Conservation (phyloP, 495 filamentous ascomycete species). For the Hypoxylon trugodes region DNA sequence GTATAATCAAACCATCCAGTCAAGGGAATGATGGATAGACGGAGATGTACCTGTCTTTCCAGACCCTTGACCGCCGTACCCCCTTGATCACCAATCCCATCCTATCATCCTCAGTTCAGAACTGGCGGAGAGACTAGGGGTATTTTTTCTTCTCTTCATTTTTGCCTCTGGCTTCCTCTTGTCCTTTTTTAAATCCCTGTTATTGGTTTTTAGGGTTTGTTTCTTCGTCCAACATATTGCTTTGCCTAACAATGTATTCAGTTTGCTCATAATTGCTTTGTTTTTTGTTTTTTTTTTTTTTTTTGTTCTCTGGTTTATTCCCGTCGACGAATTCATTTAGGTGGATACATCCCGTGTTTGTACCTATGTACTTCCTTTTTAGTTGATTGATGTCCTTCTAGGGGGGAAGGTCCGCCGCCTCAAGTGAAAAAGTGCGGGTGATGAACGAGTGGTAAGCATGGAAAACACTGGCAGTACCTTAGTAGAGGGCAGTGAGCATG, state of each 20-base stretch:
- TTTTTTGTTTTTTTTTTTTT: neutral
- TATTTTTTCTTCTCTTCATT: neutral
- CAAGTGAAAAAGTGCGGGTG: too few species aligned
- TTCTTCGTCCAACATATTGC: too few species aligned
- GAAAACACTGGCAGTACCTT: too few species aligned
- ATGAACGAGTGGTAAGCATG: too few species aligned
- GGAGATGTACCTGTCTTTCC: neutral
- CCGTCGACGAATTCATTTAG: neutral
- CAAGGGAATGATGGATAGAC: neutral
- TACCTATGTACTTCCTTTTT: slow-evolving; percentile 4
- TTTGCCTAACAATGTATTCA: too few species aligned
- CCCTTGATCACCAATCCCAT: slow-evolving; percentile 7
- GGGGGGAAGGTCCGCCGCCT: neutral
- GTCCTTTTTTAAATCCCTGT: neutral
- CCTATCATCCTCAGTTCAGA: too few species aligned
- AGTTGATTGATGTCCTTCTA: neutral
- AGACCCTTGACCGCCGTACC: slow-evolving; percentile 3
- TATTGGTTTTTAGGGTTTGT: too few species aligned
- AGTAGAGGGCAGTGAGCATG: too few species aligned
- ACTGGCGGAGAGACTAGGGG: too few species aligned
- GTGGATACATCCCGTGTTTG: neutral
- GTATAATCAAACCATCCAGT: neutral
- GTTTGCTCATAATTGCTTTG: neutral
- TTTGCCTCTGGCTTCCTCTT: neutral
- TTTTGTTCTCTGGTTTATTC: neutral